Evolutionary conservation across 495 filamentous ascomycete species (phyloP), one percentile per base, ranked within the genome.

Genomic region (Aspergillus asperescens): DNA sequence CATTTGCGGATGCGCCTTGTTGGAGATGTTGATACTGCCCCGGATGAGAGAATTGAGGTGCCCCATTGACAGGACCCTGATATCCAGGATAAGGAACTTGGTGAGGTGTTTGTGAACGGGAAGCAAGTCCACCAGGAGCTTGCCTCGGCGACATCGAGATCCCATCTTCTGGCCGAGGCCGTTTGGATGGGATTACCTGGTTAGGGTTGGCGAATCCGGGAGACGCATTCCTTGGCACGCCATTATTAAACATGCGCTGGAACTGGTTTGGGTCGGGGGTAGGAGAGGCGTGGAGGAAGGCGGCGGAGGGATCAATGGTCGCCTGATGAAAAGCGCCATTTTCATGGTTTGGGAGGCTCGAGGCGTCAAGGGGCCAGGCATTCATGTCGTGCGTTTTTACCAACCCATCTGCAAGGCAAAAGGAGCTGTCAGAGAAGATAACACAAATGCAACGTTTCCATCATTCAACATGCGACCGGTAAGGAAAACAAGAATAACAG

Each of bases 41-140:
- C 20, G 83, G 73, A 39, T 75, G 69, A 25, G 67, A 55, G 48
- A 79, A 80, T 48, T 77, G 76, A 34, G 77, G 69, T 16, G 62
- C 60, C 56, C 77, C 74, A 71, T 84, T 81, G 64, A 82, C 60
- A 58, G 80, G 58, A 62, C 77, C 79, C 58, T 78, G 81, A 64
- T 82, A 82, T 60, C 86, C 75, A 55, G 80, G 76, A 74, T 84
- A 77, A 44, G 77, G 69, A 58, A 80, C 72, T 58, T 94, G 87
- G 59, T 88, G 86, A 25, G 92, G 92, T 24, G 92, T 97, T 59
- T 95, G 91, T 57, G 92, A 91, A 67, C 91, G 89, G 68, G 92
- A 95, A 28, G 81, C 82, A 25, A 90, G 67, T 64, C 84, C 84
- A 19, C 83, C 84, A 13, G 87, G 83, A 32, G 83, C 81, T 66